Evolutionary conservation across 2,329 filamentous ascomycete species (phyloP).

Genomic region (Colletotrichum endophyticum): DNA sequence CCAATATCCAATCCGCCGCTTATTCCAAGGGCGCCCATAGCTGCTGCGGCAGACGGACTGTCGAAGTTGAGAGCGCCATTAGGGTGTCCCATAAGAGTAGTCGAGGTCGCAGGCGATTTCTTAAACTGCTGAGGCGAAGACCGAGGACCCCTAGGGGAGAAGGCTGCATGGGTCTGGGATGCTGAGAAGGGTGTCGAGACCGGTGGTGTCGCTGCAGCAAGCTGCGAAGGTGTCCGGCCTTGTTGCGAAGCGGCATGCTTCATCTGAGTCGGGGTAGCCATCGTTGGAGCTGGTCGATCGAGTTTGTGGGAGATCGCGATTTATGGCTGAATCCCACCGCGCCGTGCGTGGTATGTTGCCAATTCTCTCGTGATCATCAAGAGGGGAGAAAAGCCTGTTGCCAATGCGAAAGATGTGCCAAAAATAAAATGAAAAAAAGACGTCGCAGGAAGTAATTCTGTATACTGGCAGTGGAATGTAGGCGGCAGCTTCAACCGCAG

Average conservation of each 20-base stretch:
- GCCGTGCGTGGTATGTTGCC: background rate
- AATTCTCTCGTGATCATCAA: background rate
- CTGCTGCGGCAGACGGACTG: conserved; percentile 67
- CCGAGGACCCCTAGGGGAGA: conserved; percentile 61
- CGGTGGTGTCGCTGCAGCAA: conserved; percentile 65
- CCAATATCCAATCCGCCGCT: conserved; percentile 54
- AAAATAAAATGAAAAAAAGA: background rate
- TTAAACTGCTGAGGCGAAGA: conserved; percentile 70
- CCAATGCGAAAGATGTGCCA: background rate
- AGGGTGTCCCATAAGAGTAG: conserved; percentile 52
- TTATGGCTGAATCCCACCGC: background rate
- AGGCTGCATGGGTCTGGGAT: conserved; percentile 59
- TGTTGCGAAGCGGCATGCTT: conserved; percentile 58
- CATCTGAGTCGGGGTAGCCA: conserved; percentile 57
- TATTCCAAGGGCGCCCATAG: conserved; percentile 62
- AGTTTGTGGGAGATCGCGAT: background rate
- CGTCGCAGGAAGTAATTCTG: background rate
- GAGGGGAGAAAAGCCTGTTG: background rate
- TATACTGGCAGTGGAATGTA: background rate
- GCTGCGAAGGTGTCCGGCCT: conserved; percentile 55
- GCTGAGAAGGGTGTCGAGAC: conserved; percentile 70
- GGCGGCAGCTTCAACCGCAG: background rate
- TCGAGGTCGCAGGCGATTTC: conserved; percentile 63
- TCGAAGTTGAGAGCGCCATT: conserved; percentile 63
- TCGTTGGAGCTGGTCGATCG: conserved; percentile 24